These are phyloP conservation scores for Furcasterigmium sp. DNA, from an alignment of 2,329 filamentous ascomycete genomes.

Conservation along the genomic window DNA sequence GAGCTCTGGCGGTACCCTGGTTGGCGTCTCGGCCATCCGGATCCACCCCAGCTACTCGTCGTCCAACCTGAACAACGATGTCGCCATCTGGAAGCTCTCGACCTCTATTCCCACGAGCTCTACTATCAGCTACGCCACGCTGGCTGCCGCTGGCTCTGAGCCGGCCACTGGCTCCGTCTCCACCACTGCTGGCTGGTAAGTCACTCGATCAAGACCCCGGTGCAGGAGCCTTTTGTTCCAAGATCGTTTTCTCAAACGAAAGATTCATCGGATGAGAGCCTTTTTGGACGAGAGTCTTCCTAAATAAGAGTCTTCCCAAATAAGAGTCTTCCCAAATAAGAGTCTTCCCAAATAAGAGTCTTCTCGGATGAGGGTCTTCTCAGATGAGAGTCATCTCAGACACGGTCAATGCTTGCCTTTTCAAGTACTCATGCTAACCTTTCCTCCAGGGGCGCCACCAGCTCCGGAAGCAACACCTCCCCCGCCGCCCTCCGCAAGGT, in stretches of 20 bases:
- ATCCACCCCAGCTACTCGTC: conserved; percentile 18
- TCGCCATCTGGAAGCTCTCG: conserved; percentile 23
- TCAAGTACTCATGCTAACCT: not conserved
- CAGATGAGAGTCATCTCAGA: too few species aligned
- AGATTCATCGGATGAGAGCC: too few species aligned
- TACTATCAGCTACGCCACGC: conserved; percentile 17
- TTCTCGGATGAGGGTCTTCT: too few species aligned
- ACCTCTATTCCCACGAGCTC: conserved; percentile 14
- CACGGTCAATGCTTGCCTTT: not conserved
- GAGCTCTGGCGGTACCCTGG: conserved; percentile 18
- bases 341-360: too few species aligned
- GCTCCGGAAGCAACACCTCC: conserved; percentile 7
- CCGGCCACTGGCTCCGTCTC: conserved; percentile 13
- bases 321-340: not conserved
- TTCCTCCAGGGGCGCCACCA: conserved; percentile 15
- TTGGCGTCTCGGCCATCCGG: conserved; percentile 16
- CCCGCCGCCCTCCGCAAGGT: conserved; percentile 22
- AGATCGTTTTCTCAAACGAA: too few species aligned
- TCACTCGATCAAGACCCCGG: not conserved
- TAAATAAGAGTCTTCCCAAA: too few species aligned
- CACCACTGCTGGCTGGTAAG: conserved; percentile 22
- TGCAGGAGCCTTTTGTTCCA: too few species aligned
- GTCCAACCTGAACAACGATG: conserved; percentile 16
- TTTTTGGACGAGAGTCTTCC: too few species aligned
- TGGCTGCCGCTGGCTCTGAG: conserved; percentile 18